Conservation (phyloP, 495 filamentous ascomycete genomes). For the Neurospora sp. region DNA sequence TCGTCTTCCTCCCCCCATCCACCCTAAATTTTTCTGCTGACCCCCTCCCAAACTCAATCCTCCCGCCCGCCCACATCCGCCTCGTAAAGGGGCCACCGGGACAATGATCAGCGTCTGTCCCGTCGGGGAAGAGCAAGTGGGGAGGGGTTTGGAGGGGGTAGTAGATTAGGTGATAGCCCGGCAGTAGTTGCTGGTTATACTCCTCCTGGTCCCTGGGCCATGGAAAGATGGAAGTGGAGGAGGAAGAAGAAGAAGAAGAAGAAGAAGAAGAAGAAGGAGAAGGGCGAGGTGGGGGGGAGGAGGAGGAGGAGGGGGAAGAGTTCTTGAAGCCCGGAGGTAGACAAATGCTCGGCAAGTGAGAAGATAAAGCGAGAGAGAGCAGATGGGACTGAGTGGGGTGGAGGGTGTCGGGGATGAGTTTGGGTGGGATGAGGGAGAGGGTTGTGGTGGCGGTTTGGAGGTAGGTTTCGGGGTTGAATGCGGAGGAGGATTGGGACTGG, state of each 20-base stretch:
- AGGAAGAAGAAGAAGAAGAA: not conserved
- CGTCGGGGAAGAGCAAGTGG: slow-evolving; percentile 51
- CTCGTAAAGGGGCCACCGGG: slow-evolving; percentile 54
- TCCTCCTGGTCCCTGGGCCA: slow-evolving; percentile 15
- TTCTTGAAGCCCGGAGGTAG: slow-evolving; percentile 25
- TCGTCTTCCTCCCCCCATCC: slow-evolving; percentile 39
- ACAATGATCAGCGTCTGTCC: slow-evolving; percentile 60
- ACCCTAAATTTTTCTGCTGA: slow-evolving; percentile 22
- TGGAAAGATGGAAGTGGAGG: not conserved
- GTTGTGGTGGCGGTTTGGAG: slow-evolving; percentile 1
- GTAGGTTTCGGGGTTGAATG: slow-evolving; percentile 6
- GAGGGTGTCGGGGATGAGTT: slow-evolving; percentile 53
- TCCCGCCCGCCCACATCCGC: slow-evolving; percentile 75
- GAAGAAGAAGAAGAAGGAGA: not conserved
- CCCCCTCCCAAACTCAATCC: slow-evolving; percentile 23
- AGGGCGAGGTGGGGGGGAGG: no score
- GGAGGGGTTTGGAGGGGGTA: slow-evolving; percentile 52
- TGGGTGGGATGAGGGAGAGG: slow-evolving; percentile 37
- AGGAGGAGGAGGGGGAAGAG: not conserved
- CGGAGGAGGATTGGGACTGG: no score
- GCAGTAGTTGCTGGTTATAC: slow-evolving; percentile 20
- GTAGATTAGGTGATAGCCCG: slow-evolving; percentile 64
- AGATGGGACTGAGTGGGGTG: slow-evolving; percentile 54
- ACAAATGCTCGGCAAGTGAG: slow-evolving; percentile 37
- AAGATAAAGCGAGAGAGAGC: slow-evolving; percentile 50